Conservation (phyloP, 768 basidiomycete genomes). For the Termitomyces eurrhizus region DNA sequence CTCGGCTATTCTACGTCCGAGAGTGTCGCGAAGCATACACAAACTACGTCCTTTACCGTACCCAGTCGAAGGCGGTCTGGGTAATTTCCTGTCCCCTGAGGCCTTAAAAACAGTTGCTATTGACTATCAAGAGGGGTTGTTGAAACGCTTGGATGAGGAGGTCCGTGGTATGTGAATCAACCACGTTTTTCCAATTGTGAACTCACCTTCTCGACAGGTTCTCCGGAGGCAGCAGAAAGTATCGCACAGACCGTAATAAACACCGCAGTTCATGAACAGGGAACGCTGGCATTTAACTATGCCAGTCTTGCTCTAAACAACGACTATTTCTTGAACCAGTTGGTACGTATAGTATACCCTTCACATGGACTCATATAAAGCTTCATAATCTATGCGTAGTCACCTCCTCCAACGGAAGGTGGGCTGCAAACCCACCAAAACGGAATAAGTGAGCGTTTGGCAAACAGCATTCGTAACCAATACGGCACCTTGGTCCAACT, state of each 20-base stretch:
- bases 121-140: conserved; percentile 84
- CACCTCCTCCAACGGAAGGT: conserved; percentile 33
- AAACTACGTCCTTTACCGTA: conserved; percentile 57
- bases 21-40: conserved; percentile 42
- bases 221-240: conserved; percentile 48
- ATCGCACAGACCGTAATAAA: conserved; percentile 73
- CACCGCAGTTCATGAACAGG: conserved; percentile 52
- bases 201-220: conserved; percentile 34
- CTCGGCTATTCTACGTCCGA: conserved; percentile 15
- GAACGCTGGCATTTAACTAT: conserved; percentile 81
- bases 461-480: conserved; percentile 34
- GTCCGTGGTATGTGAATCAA: conserved; percentile 53
- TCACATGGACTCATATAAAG: background rate
- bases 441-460: conserved; percentile 31
- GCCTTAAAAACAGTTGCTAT: conserved; percentile 68
- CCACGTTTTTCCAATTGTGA: background rate
- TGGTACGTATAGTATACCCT: conserved; percentile 51
- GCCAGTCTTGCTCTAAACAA: conserved; percentile 93
- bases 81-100: conserved; percentile 71
- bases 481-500: conserved; percentile 66
- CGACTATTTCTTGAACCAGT: conserved; percentile 83
- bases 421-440: conserved; percentile 31
- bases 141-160: conserved; percentile 73
- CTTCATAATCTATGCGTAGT: conserved; percentile 25
- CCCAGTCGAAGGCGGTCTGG: conserved; percentile 65